Conservation (phyloP, 345 rosid genomes). For the Bruguiera gymnorhiza region DNA sequence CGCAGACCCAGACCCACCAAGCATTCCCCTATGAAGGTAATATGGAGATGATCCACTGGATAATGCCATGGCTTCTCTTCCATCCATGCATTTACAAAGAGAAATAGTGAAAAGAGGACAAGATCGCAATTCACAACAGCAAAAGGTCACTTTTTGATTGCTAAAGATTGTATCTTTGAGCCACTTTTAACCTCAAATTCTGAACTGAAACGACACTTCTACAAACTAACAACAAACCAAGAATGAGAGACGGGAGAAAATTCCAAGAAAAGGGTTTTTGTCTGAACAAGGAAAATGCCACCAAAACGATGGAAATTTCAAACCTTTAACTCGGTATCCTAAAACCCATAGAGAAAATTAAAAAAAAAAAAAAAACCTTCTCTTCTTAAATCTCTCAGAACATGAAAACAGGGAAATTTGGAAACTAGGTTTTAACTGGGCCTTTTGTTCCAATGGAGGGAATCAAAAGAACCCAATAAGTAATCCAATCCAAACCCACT, state of each 20-base stretch:
- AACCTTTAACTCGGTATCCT: not conserved
- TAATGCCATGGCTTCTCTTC: constrained; percentile 86
- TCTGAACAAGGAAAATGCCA: not conserved
- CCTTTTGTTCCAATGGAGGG: not conserved
- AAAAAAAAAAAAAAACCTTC: not conserved
- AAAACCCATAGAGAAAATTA: not conserved
- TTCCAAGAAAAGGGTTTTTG: constrained; percentile 12
- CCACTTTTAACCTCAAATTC: not conserved
- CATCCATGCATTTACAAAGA: constrained; percentile 89
- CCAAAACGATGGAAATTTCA: not conserved
- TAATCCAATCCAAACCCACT: constrained; percentile 12
- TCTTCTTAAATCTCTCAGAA: constrained; percentile 1
- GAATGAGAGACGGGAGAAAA: not conserved
- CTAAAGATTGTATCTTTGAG: constrained; percentile 5
- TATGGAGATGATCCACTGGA: constrained; percentile 76
- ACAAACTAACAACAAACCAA: not conserved
- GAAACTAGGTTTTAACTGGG: constrained; percentile 3
- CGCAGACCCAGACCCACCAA: constrained; percentile 48
- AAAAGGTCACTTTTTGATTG: not conserved
- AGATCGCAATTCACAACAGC: not conserved
- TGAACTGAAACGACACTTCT: not conserved
- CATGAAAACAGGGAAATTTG: not conserved
- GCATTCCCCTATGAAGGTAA: constrained; percentile 71
- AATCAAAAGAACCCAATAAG: not conserved
- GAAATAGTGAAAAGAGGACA: constrained; percentile 9